Base-by-base conservation (phyloP, 768 basidiomycete species). In the Agaricus sinodeliciosus region DNA sequence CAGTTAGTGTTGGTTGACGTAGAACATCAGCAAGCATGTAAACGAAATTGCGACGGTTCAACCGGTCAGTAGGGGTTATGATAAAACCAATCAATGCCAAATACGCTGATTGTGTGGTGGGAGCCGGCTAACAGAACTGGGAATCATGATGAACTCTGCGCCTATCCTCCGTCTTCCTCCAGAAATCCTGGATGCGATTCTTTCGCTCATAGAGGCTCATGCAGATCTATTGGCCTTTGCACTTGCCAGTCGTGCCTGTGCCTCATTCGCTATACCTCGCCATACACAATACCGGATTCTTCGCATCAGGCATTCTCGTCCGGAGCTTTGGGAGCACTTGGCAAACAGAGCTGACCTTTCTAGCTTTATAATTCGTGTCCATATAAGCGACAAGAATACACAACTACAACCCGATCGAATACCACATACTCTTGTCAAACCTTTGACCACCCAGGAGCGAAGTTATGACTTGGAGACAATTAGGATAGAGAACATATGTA, bases 241-340 rank as follows among this genome's bases (percentile, higher is more conserved):
- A 1, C 66, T 74, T n/a, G 62, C 70, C 26, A 76, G 72, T n/a
- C 64, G 63, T 54, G 52, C 65, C 31, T 70, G 68, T 46, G 66
- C 68, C 48, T 59, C 57, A 15, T 58, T 72, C 48, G 68, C 73
- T 39, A 70, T 76, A 40, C 78, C 78, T 26, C 59, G 68, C n/a
- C 77, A 80, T 51, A 75, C 68, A 18, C 69, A 79, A 56, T 79
- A 80, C 62, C 73, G 78, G 46, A 65, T 73, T 49, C 63, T 80
- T 54, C 73, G 74, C 26, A 65, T 74, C n/a, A 68, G 74, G 7
- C 65, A 71, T 28, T 63, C 69, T 1, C 59, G 65, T 43, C 71
- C 73, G 12, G 61, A 64, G 16, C 63, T 79, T 58, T 80, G 77
- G 76, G 72, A 72, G 0, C 77, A 79, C 58, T 71, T 80, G n/a